Percentiles rank a stretch among this genome's conserved stretches.
These are phyloP conservation scores for Nicotiana tabacum DNA, from an alignment of 257 asterid genomes.

Conservation along the genomic window DNA sequence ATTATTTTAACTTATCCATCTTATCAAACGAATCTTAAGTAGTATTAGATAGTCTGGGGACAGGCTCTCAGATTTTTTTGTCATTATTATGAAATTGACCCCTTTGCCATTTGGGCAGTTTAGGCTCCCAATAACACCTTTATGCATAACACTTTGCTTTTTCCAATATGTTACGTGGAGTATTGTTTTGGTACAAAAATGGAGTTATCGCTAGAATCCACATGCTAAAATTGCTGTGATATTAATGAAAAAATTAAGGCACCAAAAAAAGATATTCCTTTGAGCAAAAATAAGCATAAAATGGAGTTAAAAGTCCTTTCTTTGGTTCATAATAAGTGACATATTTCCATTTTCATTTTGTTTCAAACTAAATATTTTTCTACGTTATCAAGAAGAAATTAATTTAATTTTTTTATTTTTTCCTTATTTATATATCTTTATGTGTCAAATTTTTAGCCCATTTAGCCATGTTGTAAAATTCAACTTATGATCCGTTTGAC, in stretches of 20 bases:
- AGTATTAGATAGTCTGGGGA: conserved; percentile 17
- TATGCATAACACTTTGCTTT: not conserved
- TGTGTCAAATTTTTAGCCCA: no score
- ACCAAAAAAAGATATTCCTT: not conserved
- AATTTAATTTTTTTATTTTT: no score
- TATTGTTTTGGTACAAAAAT: not conserved
- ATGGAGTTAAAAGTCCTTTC: not conserved
- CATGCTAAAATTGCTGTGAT: not conserved
- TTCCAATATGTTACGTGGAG: not conserved
- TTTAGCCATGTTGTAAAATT: no score
- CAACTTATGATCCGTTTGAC: no score
- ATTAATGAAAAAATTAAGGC: not conserved
- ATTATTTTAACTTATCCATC: no score
- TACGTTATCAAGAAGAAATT: no score
- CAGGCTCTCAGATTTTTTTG: conserved; percentile 19
- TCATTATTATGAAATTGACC: conserved; percentile 36
- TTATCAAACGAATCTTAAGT: no score
- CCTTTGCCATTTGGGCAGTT: conserved; percentile 11
- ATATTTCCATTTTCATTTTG: no score
- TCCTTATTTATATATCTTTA: no score
- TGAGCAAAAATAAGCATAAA: not conserved
- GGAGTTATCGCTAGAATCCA: not conserved
- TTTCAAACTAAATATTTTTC: no score
- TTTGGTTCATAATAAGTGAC: no score
- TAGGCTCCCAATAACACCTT: conserved; percentile 15